phyloP scores from a whole-genome alignment of 2,329 filamentous ascomycete genomes.

The Aspergillus udagawae region DNA sequence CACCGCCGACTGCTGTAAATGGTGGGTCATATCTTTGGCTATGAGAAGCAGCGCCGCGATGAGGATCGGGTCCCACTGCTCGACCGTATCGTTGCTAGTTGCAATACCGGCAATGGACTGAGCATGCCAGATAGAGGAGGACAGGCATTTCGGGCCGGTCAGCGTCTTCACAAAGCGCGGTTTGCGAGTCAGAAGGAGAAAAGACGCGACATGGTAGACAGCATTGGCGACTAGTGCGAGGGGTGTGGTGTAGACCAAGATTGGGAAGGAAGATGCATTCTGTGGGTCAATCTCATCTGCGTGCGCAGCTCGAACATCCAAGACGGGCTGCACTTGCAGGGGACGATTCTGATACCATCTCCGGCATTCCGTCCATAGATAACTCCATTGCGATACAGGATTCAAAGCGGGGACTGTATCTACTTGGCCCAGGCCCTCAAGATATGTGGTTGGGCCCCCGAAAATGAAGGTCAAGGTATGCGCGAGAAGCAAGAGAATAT shows the following conservation, averaged over 20 bases:
- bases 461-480: constrained; percentile 16
- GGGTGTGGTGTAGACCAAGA: constrained; percentile 24
- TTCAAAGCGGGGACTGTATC: background rate
- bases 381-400: constrained; percentile 20
- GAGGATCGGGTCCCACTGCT: constrained; percentile 24
- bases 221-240: constrained; percentile 24
- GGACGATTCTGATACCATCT: constrained; percentile 24
- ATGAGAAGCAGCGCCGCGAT: constrained; percentile 17
- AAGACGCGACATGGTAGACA: constrained; percentile 21
- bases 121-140: constrained; percentile 25
- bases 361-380: constrained; percentile 22
- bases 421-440: constrained; percentile 13
- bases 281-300: constrained; percentile 21
- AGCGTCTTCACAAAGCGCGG: constrained; percentile 21
- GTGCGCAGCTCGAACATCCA: constrained; percentile 21
- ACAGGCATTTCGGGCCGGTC: constrained; percentile 18
- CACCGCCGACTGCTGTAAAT: constrained; percentile 19
- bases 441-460: constrained; percentile 6
- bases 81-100: constrained; percentile 20
- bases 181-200: constrained; percentile 19
- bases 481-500: constrained; percentile 16
- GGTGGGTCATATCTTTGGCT: constrained; percentile 22
- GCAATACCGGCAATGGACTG: constrained; percentile 22
- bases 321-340: constrained; percentile 17
- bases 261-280: constrained; percentile 20